Percentiles rank a stretch among this genome's conserved stretches.
Evolutionary conservation across 306 rosid species (phyloP).

Genomic region (Cyamopsis tetragonoloba): DNA sequence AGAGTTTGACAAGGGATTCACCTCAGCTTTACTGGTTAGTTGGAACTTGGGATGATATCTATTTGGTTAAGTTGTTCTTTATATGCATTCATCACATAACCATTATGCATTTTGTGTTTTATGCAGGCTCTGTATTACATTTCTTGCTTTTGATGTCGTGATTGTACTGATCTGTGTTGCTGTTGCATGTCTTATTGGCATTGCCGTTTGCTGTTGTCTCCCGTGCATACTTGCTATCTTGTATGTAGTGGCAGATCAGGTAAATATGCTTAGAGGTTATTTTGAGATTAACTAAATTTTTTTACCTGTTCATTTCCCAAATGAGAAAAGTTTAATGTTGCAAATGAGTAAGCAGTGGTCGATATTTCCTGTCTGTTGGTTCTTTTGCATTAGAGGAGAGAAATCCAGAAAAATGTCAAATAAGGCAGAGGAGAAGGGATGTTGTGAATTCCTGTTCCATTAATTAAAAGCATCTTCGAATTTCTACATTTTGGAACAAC

Average conservation of each 20-base stretch:
- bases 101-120: slow-evolving; percentile 17
- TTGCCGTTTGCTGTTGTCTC: slow-evolving; percentile 91
- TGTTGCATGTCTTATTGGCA: slow-evolving; percentile 76
- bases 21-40: slow-evolving; percentile 88
- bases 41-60: slow-evolving; percentile 2
- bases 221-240: slow-evolving; percentile 87
- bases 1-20: slow-evolving; percentile 50
- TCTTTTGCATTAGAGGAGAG: neutral
- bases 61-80: neutral
- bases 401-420: neutral
- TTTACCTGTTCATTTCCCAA: neutral
- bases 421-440: neutral
- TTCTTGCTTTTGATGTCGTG: slow-evolving; percentile 72
- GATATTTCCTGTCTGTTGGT: neutral
- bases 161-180: slow-evolving; percentile 65
- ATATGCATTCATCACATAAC: neutral
- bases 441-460: neutral
- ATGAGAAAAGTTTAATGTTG: neutral
- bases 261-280: slow-evolving; percentile 17
- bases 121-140: slow-evolving; percentile 86
- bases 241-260: slow-evolving; percentile 67
- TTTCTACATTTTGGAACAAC: neutral
- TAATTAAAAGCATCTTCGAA: neutral
- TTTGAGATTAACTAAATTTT: neutral
- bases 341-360: neutral